Percentiles rank a stretch among this genome's conserved stretches.
phyloP scores from a whole-genome alignment of 1,284 basidiomycete genomes.

The Salmacisia buchloeana region DNA sequence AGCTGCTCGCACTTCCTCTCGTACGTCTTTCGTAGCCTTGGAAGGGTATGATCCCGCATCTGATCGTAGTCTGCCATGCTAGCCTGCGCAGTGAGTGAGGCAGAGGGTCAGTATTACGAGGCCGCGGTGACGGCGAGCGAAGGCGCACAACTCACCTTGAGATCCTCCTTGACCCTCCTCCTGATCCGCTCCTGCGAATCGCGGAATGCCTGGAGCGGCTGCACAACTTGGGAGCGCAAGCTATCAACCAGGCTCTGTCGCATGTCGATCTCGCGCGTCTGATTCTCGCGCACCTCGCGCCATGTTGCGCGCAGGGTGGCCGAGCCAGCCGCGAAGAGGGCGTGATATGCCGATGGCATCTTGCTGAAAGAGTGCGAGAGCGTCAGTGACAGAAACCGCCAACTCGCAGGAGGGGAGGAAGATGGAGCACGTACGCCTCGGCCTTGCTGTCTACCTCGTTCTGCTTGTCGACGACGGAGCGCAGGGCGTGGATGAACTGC shows the following conservation, averaged over 20 bases:
- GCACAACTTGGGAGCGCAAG: slow-evolving; percentile 27
- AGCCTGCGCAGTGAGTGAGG: too few relatives aligned
- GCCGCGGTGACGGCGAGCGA: neutral
- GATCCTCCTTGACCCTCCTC: slow-evolving; percentile 13
- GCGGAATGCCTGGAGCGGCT: slow-evolving; percentile 38
- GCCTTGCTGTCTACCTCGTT: slow-evolving; percentile 40
- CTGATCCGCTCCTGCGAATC: slow-evolving; percentile 23
- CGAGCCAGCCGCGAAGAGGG: neutral
- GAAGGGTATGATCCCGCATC: slow-evolving; percentile 36
- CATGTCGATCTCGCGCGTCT: slow-evolving; percentile 35
- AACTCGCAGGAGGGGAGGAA: neutral
- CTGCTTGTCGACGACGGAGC: slow-evolving; percentile 28
- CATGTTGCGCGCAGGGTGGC: slow-evolving; percentile 23
- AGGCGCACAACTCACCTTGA: slow-evolving; percentile 8
- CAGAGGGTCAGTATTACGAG: too few relatives aligned
- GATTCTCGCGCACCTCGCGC: slow-evolving; percentile 35
- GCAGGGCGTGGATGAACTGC: slow-evolving; percentile 34
- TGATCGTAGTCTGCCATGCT: slow-evolving; percentile 40
- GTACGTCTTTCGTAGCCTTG: slow-evolving; percentile 35
- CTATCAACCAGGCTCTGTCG: slow-evolving; percentile 33
- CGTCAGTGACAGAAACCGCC: neutral
- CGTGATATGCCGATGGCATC: neutral
- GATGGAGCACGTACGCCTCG: slow-evolving; percentile 24
- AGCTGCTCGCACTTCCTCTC: slow-evolving; percentile 44
- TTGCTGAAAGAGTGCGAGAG: neutral